Evolutionary conservation across 768 basidiomycete genomes (phyloP), one percentile per base, ranked within the genome.

Genomic region (Bullera alba): DNA sequence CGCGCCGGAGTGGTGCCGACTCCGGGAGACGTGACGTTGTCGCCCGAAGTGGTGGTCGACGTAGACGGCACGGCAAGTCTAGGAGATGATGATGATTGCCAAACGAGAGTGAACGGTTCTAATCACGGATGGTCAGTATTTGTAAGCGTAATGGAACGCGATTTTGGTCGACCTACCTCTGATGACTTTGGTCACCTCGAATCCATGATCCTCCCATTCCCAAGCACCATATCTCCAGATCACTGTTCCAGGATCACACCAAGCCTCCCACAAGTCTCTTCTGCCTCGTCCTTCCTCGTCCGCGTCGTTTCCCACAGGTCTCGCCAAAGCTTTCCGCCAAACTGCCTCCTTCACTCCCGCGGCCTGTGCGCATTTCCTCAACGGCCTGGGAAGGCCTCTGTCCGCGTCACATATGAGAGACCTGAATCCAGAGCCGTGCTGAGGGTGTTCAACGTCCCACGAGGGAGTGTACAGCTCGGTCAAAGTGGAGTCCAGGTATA

Each of bases 201-300:
- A 72, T 10, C 61, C 67, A 14, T 60, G 49, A 43, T 72, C 71
- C 38, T 66, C 67, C 60, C 64, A 74, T 26, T 66, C 61, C 71
- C 71, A 72, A 4, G 65, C 65, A 5, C 73, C 73, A 42, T 66
- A 70, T 26, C 73, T 51, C 65, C 61, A 69, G 28, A 51, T 48
- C 17, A 74, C 67, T 36, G 61, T 50, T 2, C 73, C 73, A 16
- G 73, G 73, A 62, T 74, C 73, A 42, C 70, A 69, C 71, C 71
- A 74, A 15, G 58, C 57, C 47, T 74, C 62, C 73, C 73, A 74
- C 47, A 72, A 71, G 25, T 58, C 63, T 42, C 52, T 57, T 12
- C 42, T 6, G 6, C 42, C 16, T 41, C 53, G 12, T 19, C 28
- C n/a, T 5, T 49, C 57, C 4, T 46, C 39, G 25, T 48, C 27